Base-by-base conservation (phyloP, 2,329 filamentous ascomycete genomes). In the Hirsutella minnesotensis region DNA sequence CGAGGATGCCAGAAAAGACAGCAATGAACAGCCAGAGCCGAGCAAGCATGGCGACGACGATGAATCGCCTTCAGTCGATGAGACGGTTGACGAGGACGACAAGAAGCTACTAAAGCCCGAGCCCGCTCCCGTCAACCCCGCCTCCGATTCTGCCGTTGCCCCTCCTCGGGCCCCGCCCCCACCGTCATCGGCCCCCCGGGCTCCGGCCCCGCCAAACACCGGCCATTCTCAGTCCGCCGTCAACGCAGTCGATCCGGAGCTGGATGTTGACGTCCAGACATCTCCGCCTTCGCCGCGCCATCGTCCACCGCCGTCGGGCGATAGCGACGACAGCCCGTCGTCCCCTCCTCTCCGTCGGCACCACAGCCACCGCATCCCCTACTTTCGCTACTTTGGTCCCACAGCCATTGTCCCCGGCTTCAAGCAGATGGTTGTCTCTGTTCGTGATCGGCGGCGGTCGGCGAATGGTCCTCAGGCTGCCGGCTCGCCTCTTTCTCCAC, bases 351-450 rank as follows among this genome's bases (percentile, higher is more conserved):
- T 70, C 40, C 65, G 74, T 47, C 67, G 74, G 51, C 60, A 66
- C 24, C 69, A 74, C 57, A 68, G 75, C 47, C 68, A 83, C 54
- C 75, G 82, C 42, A 85, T 94, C 49, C 87, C 87, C 0, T 95
- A 92, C 58, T 94, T 94, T 54, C 73, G 88, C 46, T 94, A 92
- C 61, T 92, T 94, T 57, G 88, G 87, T 0, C 86, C 86, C 0
- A 94, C 88, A 1, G 88, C 87, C 48, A 94, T 94, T 55, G 86
- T 92, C 41, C 87, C 87, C 1, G 87, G 87, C 19, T 94, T 88
- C 65, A 94, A 94, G 62, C 86, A 94, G 60, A 94, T 94, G 86
- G 85, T 94, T 21, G 81, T 84, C 45, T 81, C 83, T 42, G 77
- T 89, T 24, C 74, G 81, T 45, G 79, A 83, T 46, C 69, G 78